A percentile compares a stretch with the other conserved stretches of the same genome.
Conservation (phyloP, 2,329 filamentous ascomycete species). For the Zarea fungicola region DNA sequence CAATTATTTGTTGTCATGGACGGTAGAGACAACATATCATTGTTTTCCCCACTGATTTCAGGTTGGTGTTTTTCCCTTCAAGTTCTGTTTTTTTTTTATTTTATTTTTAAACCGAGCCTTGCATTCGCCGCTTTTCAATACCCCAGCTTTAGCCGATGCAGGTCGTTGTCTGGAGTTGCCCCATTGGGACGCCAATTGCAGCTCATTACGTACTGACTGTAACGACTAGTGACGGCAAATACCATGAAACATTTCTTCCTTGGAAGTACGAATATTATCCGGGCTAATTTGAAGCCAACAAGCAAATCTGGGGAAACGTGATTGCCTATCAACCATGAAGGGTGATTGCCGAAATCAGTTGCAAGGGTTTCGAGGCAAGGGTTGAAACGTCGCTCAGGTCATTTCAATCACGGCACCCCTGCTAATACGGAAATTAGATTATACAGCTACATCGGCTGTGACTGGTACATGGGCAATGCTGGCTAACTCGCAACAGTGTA, state of each 20-base stretch:
- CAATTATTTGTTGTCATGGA: neutral
- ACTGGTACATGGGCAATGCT: too few species aligned
- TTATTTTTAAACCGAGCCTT: neutral
- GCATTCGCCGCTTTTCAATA: neutral
- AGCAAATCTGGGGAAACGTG: too few species aligned
- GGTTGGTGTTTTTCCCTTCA: neutral
- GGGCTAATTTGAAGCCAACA: neutral
- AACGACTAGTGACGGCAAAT: neutral
- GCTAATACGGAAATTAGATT: too few species aligned
- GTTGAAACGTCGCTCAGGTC: too few species aligned
- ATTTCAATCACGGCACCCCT: too few species aligned
- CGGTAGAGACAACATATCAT: neutral
- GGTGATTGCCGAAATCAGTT: too few species aligned
- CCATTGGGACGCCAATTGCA: constrained; percentile 2
- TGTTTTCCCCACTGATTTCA: neutral
- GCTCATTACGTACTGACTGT: constrained; percentile 11
- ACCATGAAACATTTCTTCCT: neutral
- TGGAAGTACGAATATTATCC: neutral
- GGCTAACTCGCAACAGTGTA: too few species aligned
- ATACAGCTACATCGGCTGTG: too few species aligned
- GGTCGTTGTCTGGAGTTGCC: constrained; percentile 4
- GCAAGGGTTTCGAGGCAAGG: too few species aligned
- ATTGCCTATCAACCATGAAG: too few species aligned
- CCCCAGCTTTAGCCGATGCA: constrained; percentile 10
- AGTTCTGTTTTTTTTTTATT: neutral